These are phyloP conservation scores for Fusarium clavum DNA, from an alignment of 2,329 filamentous ascomycete species.

Conservation along the genomic window DNA sequence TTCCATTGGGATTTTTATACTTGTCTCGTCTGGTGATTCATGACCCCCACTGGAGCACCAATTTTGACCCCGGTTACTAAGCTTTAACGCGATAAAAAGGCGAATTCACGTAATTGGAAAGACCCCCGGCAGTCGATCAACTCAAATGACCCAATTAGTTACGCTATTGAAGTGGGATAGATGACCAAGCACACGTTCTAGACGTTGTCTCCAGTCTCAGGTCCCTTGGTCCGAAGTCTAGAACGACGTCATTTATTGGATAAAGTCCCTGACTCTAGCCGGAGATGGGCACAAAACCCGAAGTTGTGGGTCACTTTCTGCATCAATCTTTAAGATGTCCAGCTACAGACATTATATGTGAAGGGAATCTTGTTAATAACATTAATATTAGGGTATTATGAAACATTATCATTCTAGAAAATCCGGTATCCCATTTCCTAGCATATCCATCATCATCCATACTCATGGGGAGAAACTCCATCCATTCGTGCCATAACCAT, in stretches of 20 bases:
- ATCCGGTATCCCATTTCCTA: not conserved
- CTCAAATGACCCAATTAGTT: not conserved
- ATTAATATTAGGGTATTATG: slow-evolving; percentile 4
- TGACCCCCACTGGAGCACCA: not conserved
- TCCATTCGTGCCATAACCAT: slow-evolving; percentile 19
- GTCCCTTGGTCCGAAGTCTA: slow-evolving; percentile 16
- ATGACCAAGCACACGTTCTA: not conserved
- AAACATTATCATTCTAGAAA: slow-evolving; percentile 1
- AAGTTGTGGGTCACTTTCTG: not conserved
- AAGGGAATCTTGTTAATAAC: not conserved
- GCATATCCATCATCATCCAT: not conserved
- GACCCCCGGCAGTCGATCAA: not conserved
- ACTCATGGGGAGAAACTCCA: not conserved
- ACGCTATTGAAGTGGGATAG: not conserved
- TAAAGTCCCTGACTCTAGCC: not conserved
- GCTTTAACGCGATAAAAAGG: not conserved
- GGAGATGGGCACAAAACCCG: not conserved
- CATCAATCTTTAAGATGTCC: not conserved
- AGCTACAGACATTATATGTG: not conserved
- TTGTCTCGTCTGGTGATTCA: not conserved
- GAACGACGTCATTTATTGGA: not conserved
- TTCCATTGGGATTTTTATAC: no score
- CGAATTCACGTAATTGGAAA: slow-evolving; percentile 5
- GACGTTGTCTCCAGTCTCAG: not conserved
- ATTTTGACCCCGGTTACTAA: slow-evolving; percentile 9